Percentiles rank a stretch among this genome's conserved stretches.
These are phyloP conservation scores for Zygosaccharomyces sapae DNA, from an alignment of 1,139 yeast genomes.

Conservation along the genomic window DNA sequence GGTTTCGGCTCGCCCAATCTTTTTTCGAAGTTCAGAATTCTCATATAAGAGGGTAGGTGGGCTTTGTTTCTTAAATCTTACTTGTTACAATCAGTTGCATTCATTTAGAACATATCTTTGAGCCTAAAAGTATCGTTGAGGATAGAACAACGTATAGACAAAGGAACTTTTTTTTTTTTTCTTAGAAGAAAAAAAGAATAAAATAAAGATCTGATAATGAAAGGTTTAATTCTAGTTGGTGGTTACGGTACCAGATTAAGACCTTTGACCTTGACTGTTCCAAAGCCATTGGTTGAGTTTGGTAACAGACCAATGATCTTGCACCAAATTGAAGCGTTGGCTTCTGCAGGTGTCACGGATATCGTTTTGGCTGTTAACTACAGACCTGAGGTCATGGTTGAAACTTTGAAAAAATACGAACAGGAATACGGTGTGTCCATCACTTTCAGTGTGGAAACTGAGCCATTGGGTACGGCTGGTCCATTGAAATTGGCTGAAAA, in stretches of 20 bases:
- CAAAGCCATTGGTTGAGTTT: slow-evolving; percentile 98
- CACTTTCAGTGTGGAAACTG: slow-evolving; percentile 98
- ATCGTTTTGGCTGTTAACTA: slow-evolving; percentile 98
- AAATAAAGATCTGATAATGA: slow-evolving; percentile 49
- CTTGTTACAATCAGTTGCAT: not conserved
- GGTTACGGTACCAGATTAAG: slow-evolving; percentile 99
- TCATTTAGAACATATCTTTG: not conserved
- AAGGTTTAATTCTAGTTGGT: slow-evolving; percentile 97
- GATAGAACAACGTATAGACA: not conserved
- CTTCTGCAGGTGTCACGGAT: slow-evolving; percentile 98
- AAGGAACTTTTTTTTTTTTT: not conserved
- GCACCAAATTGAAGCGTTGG: slow-evolving; percentile 97
- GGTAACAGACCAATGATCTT: slow-evolving; percentile 97
- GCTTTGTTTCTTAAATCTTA: not conserved
- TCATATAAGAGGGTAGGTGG: slow-evolving; percentile 3
- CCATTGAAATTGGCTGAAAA: slow-evolving; percentile 97
- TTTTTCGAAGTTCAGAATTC: slow-evolving; percentile 4
- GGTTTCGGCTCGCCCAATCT: slow-evolving; percentile 7
- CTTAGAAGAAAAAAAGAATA: not conserved
- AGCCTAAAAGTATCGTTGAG: not conserved
- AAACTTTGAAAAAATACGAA: slow-evolving; percentile 90
- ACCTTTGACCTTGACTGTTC: slow-evolving; percentile 94
- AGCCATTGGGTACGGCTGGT: slow-evolving; percentile 99
- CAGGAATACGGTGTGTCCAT: slow-evolving; percentile 89
- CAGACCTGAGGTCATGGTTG: slow-evolving; percentile 99